Evolutionary conservation across 352 stramenopile species (phyloP).

Genomic region (Phytopythium oedochilum): DNA sequence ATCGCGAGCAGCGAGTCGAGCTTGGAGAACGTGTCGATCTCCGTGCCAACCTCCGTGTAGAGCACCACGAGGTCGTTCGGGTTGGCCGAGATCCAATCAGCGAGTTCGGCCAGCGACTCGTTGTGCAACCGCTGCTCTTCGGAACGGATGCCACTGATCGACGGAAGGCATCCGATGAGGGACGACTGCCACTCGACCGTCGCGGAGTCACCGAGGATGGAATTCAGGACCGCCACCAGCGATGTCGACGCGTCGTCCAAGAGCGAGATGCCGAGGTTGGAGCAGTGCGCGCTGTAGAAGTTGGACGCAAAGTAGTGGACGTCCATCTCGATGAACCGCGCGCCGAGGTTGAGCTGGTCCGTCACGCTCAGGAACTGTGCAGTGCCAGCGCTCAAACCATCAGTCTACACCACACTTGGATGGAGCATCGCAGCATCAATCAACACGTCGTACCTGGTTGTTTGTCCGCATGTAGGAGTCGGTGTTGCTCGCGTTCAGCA

Average conservation of each 20-base stretch:
- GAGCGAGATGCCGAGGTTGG: slow-evolving; percentile 46
- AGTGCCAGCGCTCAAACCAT: not conserved
- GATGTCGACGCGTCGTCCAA: slow-evolving; percentile 42
- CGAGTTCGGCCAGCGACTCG: slow-evolving; percentile 51
- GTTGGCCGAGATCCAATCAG: slow-evolving; percentile 51
- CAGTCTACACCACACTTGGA: not conserved
- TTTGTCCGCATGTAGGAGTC: slow-evolving; percentile 62
- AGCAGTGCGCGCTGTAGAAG: slow-evolving; percentile 78
- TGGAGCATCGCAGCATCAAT: not conserved
- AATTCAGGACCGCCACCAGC: slow-evolving; percentile 25
- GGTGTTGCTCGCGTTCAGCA: slow-evolving; percentile 44
- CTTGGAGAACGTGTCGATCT: slow-evolving; percentile 39
- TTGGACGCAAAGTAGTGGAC: slow-evolving; percentile 70
- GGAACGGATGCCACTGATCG: slow-evolving; percentile 68
- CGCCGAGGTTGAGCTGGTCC: slow-evolving; percentile 75
- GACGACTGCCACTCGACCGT: slow-evolving; percentile 51
- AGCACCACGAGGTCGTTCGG: slow-evolving; percentile 43
- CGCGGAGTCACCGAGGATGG: slow-evolving; percentile 19
- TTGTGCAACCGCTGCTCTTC: slow-evolving; percentile 50
- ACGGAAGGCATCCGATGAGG: slow-evolving; percentile 73
- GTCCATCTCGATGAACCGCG: slow-evolving; percentile 76
- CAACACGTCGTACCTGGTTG: slow-evolving; percentile 28
- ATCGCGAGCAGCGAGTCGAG: slow-evolving; percentile 38
- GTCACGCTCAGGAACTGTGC: slow-evolving; percentile 55
- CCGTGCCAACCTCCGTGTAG: slow-evolving; percentile 50